Evolutionary conservation across 192 early-diverging fungal genomes (phyloP).

Genomic region (Coemansia sp.): DNA sequence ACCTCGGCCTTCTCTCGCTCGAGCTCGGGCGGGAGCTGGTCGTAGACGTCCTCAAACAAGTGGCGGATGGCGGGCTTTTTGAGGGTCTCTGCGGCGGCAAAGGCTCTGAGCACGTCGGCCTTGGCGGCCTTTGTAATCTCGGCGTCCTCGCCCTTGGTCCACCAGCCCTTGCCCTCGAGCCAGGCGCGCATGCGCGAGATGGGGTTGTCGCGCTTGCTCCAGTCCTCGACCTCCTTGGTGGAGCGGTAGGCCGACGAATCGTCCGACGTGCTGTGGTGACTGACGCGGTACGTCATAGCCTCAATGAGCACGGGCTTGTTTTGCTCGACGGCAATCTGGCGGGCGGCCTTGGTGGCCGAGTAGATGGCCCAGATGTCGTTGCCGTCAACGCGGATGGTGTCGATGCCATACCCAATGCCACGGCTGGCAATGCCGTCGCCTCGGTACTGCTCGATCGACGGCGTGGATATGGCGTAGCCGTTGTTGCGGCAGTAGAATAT

Average conservation of each 20-base stretch:
- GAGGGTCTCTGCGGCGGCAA: conserved; percentile 81
- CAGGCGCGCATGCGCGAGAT: conserved; percentile 89
- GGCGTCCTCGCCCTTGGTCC: conserved; percentile 75
- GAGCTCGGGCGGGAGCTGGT: conserved; percentile 77
- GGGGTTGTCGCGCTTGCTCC: conserved; percentile 87
- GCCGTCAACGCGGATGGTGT: conserved; percentile 96
- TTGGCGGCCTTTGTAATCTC: conserved; percentile 64
- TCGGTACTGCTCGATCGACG: conserved; percentile 92
- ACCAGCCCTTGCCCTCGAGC: conserved; percentile 84
- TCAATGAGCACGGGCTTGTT: conserved; percentile 93
- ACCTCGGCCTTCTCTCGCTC: conserved; percentile 81
- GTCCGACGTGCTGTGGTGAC: conserved; percentile 98
- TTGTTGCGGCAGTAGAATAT: conserved; percentile 99
- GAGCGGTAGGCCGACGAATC: conserved; percentile 96
- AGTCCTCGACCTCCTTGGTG: conserved; percentile 89
- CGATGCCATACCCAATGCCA: conserved; percentile 97
- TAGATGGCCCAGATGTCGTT: conserved; percentile 99
- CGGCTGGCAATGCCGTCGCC: conserved; percentile 96
- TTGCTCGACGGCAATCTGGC: conserved; percentile 79
- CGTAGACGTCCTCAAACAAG: conserved; percentile 96
- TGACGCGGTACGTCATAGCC: conserved; percentile 97
- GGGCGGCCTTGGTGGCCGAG: conserved; percentile 84
- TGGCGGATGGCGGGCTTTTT: conserved; percentile 86
- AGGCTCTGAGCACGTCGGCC: conserved; percentile 77
- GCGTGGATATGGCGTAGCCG: conserved; percentile 98